Base-by-base conservation (phyloP, 768 basidiomycete species). In the Piloderma croceum region DNA sequence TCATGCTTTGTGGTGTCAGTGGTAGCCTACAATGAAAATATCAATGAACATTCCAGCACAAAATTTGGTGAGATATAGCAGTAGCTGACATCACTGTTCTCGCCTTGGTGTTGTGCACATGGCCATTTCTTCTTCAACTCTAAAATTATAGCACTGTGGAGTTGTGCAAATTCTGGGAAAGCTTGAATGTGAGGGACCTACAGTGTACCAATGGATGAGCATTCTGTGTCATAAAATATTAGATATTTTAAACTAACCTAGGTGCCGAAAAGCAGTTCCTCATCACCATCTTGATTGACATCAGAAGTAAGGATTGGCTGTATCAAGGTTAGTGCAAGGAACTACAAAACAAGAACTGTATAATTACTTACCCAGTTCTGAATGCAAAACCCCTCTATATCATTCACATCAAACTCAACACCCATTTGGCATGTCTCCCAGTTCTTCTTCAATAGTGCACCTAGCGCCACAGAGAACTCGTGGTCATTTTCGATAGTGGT, bases 371-470 rank as follows among this genome's bases (percentile, higher is more conserved):
- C 50, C 19, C 25, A 27, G 18, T 47, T 53, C 21, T 45, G 22
- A 24, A 49, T 46, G 0, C 46, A 39, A 39, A 52, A 47, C 13
- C 56, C 50, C n/a, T 48, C 49, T 53, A 57, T 55, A 10, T 31
- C 24, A 27, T 55, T 52, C 3, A 49, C 17, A 34, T 57, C 53
- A 43, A 51, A 50, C 45, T 57, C 48, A 6, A 50, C 52, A 5
- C 31, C 11, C 9, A 50, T 38, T 6, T 37, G 35, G 18, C 39
- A 39, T 6, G 48, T 25, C 2, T 11, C 20, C 13, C 50, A 47
- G 9, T 54, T 49, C 34, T 43, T 45, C 25, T 42, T 42, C 18
- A 52, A 31, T 3, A 46, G 11, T 0, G 44, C 31, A 3, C 18
- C 38, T 7, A 19, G 1, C 4, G 44, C 27, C 3, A 47, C 38